These are phyloP conservation scores for Naganishia randhawae DNA, from an alignment of 768 basidiomycete species.

Conservation along the genomic window DNA sequence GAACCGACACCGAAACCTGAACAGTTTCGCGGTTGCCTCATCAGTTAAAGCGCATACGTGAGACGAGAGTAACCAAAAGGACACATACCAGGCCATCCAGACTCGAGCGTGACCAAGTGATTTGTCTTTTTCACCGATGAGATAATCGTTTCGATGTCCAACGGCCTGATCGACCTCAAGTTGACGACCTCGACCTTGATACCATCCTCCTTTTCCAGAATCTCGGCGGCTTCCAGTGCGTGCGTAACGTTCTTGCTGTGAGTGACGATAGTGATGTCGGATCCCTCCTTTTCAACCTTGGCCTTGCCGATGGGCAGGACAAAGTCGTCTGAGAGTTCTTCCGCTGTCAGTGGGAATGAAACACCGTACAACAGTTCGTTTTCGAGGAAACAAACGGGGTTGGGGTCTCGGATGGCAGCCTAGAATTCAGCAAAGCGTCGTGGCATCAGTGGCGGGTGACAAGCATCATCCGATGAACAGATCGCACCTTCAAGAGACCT, in stretches of 20 bases:
- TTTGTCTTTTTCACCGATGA: constrained; percentile 98
- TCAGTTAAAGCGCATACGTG: not conserved
- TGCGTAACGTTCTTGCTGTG: constrained; percentile 98
- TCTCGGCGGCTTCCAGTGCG: constrained; percentile 88
- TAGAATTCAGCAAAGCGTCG: constrained; percentile 50
- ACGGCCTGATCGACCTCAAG: constrained; percentile 82
- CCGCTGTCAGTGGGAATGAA: constrained; percentile 89
- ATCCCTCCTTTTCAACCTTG: constrained; percentile 89
- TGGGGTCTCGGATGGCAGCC: constrained; percentile 96
- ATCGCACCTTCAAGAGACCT: constrained; percentile 82
- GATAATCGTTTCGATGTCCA: constrained; percentile 97
- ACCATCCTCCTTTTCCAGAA: constrained; percentile 81
- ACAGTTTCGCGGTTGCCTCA: not conserved
- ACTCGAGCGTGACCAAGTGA: constrained; percentile 88
- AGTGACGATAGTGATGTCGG: constrained; percentile 90
- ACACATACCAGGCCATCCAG: constrained; percentile 74
- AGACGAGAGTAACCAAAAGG: too few species aligned
- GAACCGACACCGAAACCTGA: constrained; percentile 89
- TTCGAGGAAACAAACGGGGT: constrained; percentile 97
- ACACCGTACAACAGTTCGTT: constrained; percentile 99
- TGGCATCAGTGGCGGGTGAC: too few species aligned
- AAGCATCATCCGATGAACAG: not conserved
- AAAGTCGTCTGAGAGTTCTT: constrained; percentile 94
- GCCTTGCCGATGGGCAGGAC: constrained; percentile 93
- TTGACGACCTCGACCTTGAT: constrained; percentile 98